These are phyloP conservation scores for Dichotomopilus funicola DNA, from an alignment of 2,329 filamentous ascomycete species.

Conservation along the genomic window DNA sequence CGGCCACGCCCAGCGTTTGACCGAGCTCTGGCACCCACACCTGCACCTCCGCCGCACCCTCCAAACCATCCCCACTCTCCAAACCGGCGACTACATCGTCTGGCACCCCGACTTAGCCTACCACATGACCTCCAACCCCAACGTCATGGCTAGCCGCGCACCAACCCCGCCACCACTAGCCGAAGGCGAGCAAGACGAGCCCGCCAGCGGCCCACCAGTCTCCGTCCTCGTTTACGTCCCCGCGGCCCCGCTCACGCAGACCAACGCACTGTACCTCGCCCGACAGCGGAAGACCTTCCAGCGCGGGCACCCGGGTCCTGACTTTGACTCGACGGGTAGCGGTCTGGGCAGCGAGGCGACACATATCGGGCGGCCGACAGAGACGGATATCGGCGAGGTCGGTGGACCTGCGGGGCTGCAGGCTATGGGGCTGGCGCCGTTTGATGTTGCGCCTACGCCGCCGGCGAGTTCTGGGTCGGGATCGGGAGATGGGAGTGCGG, in stretches of 20 bases:
- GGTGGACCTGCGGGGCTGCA: slow-evolving; percentile 45
- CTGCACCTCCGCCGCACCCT: slow-evolving; percentile 47
- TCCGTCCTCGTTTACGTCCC: slow-evolving; percentile 51
- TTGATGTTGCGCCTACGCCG: slow-evolving; percentile 37
- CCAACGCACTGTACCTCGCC: slow-evolving; percentile 50
- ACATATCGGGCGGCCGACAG: slow-evolving; percentile 41
- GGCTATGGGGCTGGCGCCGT: slow-evolving; percentile 53
- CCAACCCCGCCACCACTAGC: slow-evolving; percentile 28
- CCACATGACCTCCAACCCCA: slow-evolving; percentile 45
- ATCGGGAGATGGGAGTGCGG: slow-evolving; percentile 18
- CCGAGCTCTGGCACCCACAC: slow-evolving; percentile 52
- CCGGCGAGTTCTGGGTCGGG: slow-evolving; percentile 20
- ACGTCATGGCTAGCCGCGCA: slow-evolving; percentile 29
- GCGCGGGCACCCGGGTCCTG: slow-evolving; percentile 42
- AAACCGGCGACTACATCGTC: slow-evolving; percentile 51
- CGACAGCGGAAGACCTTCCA: slow-evolving; percentile 52
- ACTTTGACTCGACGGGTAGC: slow-evolving; percentile 49
- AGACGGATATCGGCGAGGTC: slow-evolving; percentile 45
- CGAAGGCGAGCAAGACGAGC: slow-evolving; percentile 3
- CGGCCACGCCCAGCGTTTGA: slow-evolving; percentile 51
- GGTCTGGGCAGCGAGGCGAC: slow-evolving; percentile 46
- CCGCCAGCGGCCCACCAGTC: slow-evolving; percentile 24
- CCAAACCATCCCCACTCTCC: slow-evolving; percentile 48
- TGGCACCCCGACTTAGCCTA: slow-evolving; percentile 55
- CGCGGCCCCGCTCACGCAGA: slow-evolving; percentile 50